These are phyloP conservation scores for Podila epicladia DNA, from an alignment of 192 early-diverging fungal species.

Conservation along the genomic window DNA sequence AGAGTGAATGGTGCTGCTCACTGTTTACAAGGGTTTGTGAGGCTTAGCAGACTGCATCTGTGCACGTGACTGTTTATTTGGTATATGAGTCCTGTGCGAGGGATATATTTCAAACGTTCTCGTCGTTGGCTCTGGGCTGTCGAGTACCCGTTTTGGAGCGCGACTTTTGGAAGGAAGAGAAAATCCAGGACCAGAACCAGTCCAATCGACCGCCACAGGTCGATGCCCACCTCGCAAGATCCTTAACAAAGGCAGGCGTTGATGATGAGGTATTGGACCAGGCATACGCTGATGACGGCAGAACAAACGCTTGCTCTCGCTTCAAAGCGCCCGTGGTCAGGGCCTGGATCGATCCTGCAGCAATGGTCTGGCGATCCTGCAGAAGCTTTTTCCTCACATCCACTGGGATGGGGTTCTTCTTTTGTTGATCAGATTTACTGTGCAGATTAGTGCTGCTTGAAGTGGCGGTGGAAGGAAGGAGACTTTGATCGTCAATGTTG, in stretches of 20 bases:
- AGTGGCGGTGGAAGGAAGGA: slow-evolving; percentile 25
- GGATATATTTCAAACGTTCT: slow-evolving; percentile 14
- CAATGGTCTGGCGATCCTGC: slow-evolving; percentile 34
- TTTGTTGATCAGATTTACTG: background rate
- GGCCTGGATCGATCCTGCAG: slow-evolving; percentile 33
- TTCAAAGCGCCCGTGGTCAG: slow-evolving; percentile 1
- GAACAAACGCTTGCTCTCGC: slow-evolving; percentile 21
- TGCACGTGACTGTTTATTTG: too few relatives aligned
- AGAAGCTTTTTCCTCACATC: slow-evolving; percentile 24
- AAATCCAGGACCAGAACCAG: slow-evolving; percentile 45
- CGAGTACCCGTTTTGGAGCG: background rate
- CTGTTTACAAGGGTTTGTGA: too few relatives aligned
- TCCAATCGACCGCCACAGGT: slow-evolving; percentile 46
- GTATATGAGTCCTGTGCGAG: background rate
- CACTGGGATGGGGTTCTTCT: slow-evolving; percentile 14
- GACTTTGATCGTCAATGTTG: slow-evolving; percentile 9
- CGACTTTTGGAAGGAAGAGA: slow-evolving; percentile 33
- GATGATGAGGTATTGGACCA: background rate
- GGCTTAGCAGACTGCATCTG: too few relatives aligned
- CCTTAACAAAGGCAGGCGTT: slow-evolving; percentile 13
- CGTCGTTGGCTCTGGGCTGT: slow-evolving; percentile 21
- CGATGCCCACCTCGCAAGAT: slow-evolving; percentile 34
- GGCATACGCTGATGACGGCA: slow-evolving; percentile 9
- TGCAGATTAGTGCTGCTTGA: background rate
- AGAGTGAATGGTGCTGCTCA: too few relatives aligned